Conservation (phyloP, 768 basidiomycete genomes). For the Galerina sulciceps region DNA sequence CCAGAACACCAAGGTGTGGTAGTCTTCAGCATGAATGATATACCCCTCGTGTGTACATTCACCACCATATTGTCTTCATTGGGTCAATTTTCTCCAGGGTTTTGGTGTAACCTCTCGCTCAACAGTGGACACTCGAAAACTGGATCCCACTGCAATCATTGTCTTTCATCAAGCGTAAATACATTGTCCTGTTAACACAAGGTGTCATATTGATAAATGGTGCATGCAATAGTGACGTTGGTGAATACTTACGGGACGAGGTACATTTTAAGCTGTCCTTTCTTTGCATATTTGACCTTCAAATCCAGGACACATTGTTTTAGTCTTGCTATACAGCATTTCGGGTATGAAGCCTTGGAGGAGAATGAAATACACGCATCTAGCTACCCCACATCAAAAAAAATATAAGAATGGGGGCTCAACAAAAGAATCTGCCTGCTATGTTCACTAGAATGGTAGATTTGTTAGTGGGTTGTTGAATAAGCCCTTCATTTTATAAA, state of each 20-base stretch:
- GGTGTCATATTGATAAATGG: slow-evolving; percentile 8
- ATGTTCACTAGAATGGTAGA: too few species aligned
- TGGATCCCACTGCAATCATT: slow-evolving; percentile 96
- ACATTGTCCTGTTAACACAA: slow-evolving; percentile 4
- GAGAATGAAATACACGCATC: too few species aligned
- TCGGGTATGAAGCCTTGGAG: too few species aligned
- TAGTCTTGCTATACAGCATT: slow-evolving; percentile 32
- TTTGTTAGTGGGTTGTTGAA: too few species aligned
- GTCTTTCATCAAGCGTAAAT: slow-evolving; percentile 97
- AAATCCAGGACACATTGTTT: slow-evolving; percentile 75
- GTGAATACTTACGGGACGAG: slow-evolving; percentile 98
- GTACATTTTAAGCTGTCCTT: slow-evolving; percentile 41
- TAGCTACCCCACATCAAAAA: too few species aligned
- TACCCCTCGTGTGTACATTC: slow-evolving; percentile 72
- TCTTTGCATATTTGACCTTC: background rate
- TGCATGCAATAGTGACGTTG: slow-evolving; percentile 74
- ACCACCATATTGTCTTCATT: background rate
- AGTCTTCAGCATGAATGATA: slow-evolving; percentile 93
- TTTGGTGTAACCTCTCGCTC: slow-evolving; percentile 97
- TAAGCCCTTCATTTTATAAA: too few species aligned
- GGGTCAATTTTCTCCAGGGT: slow-evolving; percentile 56
- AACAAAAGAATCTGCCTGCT: too few species aligned
- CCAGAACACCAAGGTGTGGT: slow-evolving; percentile 99
- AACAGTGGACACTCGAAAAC: slow-evolving; percentile 93
- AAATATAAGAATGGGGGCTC: too few species aligned